Conservation (phyloP, 345 rosid genomes). For the Ceriops zippeliana region DNA sequence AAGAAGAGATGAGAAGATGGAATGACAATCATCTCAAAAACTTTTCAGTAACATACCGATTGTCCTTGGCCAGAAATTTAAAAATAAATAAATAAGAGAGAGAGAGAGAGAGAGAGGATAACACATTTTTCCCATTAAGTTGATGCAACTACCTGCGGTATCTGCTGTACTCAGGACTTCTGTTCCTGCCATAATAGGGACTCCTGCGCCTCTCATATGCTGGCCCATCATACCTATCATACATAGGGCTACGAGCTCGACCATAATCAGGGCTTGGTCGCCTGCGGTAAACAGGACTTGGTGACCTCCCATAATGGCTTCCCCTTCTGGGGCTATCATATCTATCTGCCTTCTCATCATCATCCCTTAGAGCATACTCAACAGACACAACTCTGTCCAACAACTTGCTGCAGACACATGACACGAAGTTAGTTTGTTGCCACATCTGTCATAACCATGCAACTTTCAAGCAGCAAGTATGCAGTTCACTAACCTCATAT, state of each 20-base stretch:
- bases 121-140: background rate
- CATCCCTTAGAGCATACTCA: constrained; percentile 85
- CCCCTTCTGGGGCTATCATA: constrained; percentile 66
- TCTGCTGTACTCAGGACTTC: constrained; percentile 51
- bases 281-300: constrained; percentile 60
- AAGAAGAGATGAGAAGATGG: background rate
- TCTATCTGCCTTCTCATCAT: constrained; percentile 61
- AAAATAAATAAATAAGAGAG: too few relatives aligned
- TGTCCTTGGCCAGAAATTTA: background rate
- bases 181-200: constrained; percentile 39
- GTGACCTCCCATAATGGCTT: constrained; percentile 51
- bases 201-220: constrained; percentile 47
- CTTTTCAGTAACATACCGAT: background rate
- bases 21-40: background rate
- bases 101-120: background rate
- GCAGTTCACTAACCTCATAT: constrained; percentile 49
- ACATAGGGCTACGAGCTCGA: constrained; percentile 63
- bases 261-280: constrained; percentile 84
- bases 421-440: too few relatives aligned
- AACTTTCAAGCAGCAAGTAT: background rate
- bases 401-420: constrained; percentile 52
- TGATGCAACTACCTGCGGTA: constrained; percentile 55
- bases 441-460: background rate
- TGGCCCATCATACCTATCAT: constrained; percentile 62
- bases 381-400: constrained; percentile 78